Conservation (phyloP, 768 basidiomycete genomes). For the Agaricus blazei region DNA sequence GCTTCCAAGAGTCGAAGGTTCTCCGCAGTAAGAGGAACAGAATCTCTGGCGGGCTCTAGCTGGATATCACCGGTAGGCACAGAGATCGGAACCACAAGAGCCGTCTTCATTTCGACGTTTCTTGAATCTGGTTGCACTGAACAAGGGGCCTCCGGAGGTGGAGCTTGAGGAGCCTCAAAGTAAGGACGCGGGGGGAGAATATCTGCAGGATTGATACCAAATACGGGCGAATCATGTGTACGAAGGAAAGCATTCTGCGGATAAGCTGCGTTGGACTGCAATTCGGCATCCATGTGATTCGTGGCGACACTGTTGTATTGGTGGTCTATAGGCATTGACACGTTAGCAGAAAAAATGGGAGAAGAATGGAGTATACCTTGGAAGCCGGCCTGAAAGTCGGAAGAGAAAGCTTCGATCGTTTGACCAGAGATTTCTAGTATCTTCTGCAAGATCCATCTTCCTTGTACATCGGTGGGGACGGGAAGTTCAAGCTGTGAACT, state of each 20-base stretch:
- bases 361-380: background rate
- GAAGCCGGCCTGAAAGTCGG: constrained; percentile 10
- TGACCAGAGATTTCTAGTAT: constrained; percentile 7
- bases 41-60: background rate
- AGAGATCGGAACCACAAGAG: background rate
- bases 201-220: constrained; percentile 27
- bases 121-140: background rate
- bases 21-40: background rate
- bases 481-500: background rate
- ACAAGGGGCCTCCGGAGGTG: background rate
- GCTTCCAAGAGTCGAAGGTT: background rate
- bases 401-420: constrained; percentile 9
- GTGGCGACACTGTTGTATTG: background rate
- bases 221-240: constrained; percentile 9
- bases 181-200: constrained; percentile 18
- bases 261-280: constrained; percentile 8
- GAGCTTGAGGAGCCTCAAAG: background rate
- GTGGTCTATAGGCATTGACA: constrained; percentile 7
- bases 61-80: background rate
- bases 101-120: background rate
- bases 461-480: background rate
- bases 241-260: constrained; percentile 19
- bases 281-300: background rate
- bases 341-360: background rate
- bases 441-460: background rate